phyloP scores from a whole-genome alignment of 2,329 filamentous ascomycete species.

The Diplocarpon mali region DNA sequence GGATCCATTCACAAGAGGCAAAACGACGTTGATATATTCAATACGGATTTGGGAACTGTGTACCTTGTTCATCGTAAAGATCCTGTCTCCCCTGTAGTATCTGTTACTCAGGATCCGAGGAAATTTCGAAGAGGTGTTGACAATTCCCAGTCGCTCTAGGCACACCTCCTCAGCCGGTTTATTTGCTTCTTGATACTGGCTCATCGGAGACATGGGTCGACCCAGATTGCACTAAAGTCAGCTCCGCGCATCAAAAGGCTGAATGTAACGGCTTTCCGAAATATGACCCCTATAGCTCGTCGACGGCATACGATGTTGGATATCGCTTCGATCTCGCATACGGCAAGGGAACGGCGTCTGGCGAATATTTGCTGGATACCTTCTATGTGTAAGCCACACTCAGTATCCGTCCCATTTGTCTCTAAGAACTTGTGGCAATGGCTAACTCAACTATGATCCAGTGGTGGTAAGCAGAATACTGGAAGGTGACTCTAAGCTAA shows the following conservation, averaged over 20 bases:
- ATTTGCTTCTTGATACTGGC: constrained; percentile 3
- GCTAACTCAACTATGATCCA: not conserved
- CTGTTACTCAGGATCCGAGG: too few species aligned
- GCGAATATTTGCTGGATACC: not conserved
- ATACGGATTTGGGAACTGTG: not conserved
- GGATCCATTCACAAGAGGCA: not conserved
- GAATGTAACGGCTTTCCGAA: constrained; percentile 1
- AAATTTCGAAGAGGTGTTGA: not conserved
- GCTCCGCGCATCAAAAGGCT: not conserved
- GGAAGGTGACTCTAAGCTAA: too few species aligned
- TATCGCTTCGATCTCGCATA: not conserved
- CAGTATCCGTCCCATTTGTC: not conserved
- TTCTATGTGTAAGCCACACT: not conserved
- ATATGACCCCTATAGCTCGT: not conserved
- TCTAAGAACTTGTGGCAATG: not conserved
- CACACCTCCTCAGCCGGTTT: constrained; percentile 1
- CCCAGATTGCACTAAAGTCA: constrained; percentile 1
- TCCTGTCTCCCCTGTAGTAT: too few species aligned
- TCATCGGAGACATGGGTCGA: constrained; percentile 4
- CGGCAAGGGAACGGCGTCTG: not conserved
- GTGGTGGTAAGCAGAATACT: too few species aligned
- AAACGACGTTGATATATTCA: not conserved
- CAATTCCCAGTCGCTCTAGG: not conserved
- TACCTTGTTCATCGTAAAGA: not conserved
- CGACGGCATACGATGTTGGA: not conserved